Conservation (phyloP, 768 basidiomycete genomes). For the Collybiopsis confluens region DNA sequence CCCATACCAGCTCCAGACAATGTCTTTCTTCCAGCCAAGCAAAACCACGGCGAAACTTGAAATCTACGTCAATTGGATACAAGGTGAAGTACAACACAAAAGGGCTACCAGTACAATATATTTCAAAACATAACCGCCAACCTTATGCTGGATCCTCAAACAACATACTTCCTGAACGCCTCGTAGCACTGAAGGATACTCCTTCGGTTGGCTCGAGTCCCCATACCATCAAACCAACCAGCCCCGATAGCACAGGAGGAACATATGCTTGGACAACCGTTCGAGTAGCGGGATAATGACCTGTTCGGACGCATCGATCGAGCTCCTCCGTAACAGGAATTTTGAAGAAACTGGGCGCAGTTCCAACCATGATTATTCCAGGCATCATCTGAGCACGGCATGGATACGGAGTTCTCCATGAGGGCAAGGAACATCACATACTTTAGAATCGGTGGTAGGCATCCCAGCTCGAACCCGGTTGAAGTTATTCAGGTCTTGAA, state of each 20-base stretch:
- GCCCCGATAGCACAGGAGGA: conserved; percentile 13
- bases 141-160: too few relatives aligned
- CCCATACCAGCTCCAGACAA: too few relatives aligned
- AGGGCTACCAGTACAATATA: too few relatives aligned
- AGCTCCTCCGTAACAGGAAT: conserved; percentile 16
- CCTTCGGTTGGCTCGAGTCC: conserved; percentile 18
- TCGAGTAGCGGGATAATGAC: conserved; percentile 14
- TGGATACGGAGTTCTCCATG: background rate
- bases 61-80: too few relatives aligned
- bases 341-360: conserved; percentile 14
- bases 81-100: too few relatives aligned
- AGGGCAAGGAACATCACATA: background rate
- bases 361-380: conserved; percentile 13
- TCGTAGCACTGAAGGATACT: conserved; percentile 20
- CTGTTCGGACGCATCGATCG: conserved; percentile 8
- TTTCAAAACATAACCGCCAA: too few relatives aligned
- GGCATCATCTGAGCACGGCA: conserved; percentile 4
- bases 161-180: too few relatives aligned
- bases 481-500: conserved; percentile 15
- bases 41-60: too few relatives aligned
- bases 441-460: background rate
- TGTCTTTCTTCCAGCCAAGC: too few relatives aligned
- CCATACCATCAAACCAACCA: conserved; percentile 17
- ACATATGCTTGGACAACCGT: conserved; percentile 14
- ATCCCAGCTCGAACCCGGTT: background rate